Base-by-base conservation (phyloP, 2,329 filamentous ascomycete species). In the Epicoccum nigrum region DNA sequence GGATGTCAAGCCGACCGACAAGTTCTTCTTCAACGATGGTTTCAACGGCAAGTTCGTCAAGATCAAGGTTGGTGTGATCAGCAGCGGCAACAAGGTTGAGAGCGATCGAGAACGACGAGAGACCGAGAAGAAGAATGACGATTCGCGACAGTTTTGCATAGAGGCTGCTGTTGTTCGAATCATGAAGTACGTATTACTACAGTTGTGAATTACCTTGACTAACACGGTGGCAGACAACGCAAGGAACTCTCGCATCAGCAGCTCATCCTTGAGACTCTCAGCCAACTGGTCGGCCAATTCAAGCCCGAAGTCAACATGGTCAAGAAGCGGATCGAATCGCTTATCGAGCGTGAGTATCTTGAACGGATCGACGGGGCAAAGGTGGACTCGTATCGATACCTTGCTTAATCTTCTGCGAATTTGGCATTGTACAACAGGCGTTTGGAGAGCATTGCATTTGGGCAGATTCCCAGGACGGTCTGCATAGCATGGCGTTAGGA, bases 61-160 rank as follows among this genome's bases (percentile, higher is more conserved):
- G 71, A 90, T 97, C 75, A 96, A 96, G 73, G 90, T 94, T 16
- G 90, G 90, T 17, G 88, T 94, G 4, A 88, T 96, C 60, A 89
- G 81, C 41, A 84, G 86, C 1, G 83, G 87, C 15, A 95, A 91
- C 70, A 94, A 91, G 74, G 89, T 96, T 1, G 93, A 97, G 74
- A 90, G 85, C 44, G 78, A 82, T 44, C 77, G 79, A 25, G 84
- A 87, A 71, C 77, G 84, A 34, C 86, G 84, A 72, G 84, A 84
- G 43, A 93, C 89, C 0, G 86, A 92, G 70, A 83, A 86, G 63
- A 89, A 88, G 78, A 91, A 89, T 59, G 84, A 89, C 60, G 85
- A 90, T 68, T 86, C 83, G 17, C 79, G 89, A 56, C 82, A 81
- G 35, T 86, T 88, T 67, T 83, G 88, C 32, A 84, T 92, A 19